Evolutionary conservation across 2,329 filamentous ascomycete species (phyloP), one percentile per base, ranked within the genome.

Genomic region (Byssoonygena ceratinophila): DNA sequence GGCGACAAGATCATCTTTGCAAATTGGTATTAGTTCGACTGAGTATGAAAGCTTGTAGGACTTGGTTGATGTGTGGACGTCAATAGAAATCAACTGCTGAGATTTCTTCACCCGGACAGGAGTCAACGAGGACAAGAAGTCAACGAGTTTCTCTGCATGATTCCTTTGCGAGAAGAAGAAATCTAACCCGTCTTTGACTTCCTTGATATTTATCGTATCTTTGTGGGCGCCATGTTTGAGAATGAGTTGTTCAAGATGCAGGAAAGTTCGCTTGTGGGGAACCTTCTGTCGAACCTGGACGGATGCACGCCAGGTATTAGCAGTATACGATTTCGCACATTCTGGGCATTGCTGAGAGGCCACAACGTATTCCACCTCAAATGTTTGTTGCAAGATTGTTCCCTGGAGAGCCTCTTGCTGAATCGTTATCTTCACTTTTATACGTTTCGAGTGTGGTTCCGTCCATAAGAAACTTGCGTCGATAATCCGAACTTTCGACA

Each of bases 381-480:
- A 96, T 47, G 82, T 85, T 71, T 98, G 92, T 71, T 98, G 92
- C 62, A 98, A 66, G 55, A 84, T 83, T 8, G 80, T 81, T 34
- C 79, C 80, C 61, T 83, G 74, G 61, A 78, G 79, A 39, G 79
- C 79, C 66, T 83, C 78, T 59, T 81, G 77, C 65, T 97, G 92
- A 45, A 97, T 84, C 0, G 92, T 97, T 68, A 98, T 84, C 75
- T 96, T 96, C 68, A 97, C 83, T 72, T 90, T 94, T 58, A 97
- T 79, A 66, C 92, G 78, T 64, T 88, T 79, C 62, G 90, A 96
- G 73, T 98, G 92, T 9, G 92, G 91, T 70, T 98, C 92, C 1
- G 92, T 98, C 92, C 92, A 98, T 65, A 97, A 86, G 66, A 97
- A 98, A 63, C 82, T 86, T 44, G 92, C 92, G 67, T 98, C 92